phyloP scores from a whole-genome alignment of 73 alveolate genomes.

The Tetrahymena elliotti region DNA sequence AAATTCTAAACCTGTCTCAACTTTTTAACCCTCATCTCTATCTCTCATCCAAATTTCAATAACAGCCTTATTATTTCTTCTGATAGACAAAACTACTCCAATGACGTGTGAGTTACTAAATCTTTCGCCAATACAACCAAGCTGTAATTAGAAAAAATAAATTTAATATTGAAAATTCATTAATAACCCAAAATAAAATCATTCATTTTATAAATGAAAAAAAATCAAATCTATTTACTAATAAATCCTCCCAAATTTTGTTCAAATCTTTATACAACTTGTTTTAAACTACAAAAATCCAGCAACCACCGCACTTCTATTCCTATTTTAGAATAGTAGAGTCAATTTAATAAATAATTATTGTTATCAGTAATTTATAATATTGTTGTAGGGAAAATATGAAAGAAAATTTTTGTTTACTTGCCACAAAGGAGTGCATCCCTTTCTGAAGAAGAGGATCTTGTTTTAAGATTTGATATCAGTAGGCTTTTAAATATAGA shows the following conservation, averaged over 20 bases:
- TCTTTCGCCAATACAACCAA: constrained; percentile 39
- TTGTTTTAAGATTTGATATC: constrained; percentile 16
- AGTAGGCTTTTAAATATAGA: constrained; percentile 10
- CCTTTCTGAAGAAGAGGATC: constrained; percentile 29
- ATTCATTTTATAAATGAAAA: background rate
- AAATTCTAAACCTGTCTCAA: constrained; percentile 24
- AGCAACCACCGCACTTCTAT: constrained; percentile 30
- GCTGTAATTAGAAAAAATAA: background rate
- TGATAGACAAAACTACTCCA: constrained; percentile 36
- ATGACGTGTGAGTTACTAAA: constrained; percentile 21
- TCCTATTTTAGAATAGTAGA: constrained; percentile 3
- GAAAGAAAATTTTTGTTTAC: background rate
- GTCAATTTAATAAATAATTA: background rate
- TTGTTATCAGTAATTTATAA: background rate
- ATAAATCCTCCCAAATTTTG: constrained; percentile 41
- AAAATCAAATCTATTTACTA: background rate
- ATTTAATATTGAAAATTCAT: background rate
- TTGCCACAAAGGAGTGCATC: constrained; percentile 41
- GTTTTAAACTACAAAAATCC: constrained; percentile 35
- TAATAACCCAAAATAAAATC: background rate
- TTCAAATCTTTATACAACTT: constrained; percentile 9
- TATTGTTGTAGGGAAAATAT: too few species aligned
- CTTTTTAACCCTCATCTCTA: constrained; percentile 17
- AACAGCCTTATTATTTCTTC: constrained; percentile 30
- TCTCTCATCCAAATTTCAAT: constrained; percentile 37